A percentile compares a stretch with the other conserved stretches of the same genome.
These are phyloP conservation scores for Trifolium pratense DNA, from an alignment of 306 rosid species.

Conservation along the genomic window DNA sequence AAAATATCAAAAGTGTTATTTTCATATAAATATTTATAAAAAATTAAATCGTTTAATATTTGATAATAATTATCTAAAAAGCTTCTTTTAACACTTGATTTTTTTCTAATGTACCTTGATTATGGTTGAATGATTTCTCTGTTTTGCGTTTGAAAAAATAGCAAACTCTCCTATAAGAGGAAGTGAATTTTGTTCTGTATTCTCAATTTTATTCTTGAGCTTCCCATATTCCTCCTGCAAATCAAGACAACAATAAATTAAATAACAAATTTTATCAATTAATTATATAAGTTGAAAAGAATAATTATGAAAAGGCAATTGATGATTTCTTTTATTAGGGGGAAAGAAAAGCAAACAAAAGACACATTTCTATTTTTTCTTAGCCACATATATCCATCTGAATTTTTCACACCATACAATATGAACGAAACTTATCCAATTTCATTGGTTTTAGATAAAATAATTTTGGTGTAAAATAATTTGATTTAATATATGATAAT, in stretches of 20 bases:
- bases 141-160: conserved; percentile 45
- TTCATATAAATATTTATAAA: too few relatives aligned
- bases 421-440: neutral
- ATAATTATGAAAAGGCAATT: neutral
- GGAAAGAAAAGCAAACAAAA: too few relatives aligned
- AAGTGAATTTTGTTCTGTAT: conserved; percentile 30
- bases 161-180: conserved; percentile 40
- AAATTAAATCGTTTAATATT: too few relatives aligned
- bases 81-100: too few relatives aligned
- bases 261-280: neutral
- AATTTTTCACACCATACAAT: neutral
- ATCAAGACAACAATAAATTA: neutral
- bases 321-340: neutral
- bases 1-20: too few relatives aligned
- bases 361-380: neutral
- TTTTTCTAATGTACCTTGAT: conserved; percentile 53
- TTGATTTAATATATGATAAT: neutral
- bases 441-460: neutral
- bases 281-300: neutral
- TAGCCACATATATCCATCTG: neutral
- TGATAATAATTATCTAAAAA: too few relatives aligned
- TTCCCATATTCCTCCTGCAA: conserved; percentile 61
- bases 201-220: conserved; percentile 49
- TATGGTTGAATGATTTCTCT: conserved; percentile 58
- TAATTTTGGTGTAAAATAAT: neutral